Percentiles rank a stretch among this genome's conserved stretches.
These are phyloP conservation scores for Boletus pseudo-olivaceus DNA, from an alignment of 768 basidiomycete species.

Conservation along the genomic window DNA sequence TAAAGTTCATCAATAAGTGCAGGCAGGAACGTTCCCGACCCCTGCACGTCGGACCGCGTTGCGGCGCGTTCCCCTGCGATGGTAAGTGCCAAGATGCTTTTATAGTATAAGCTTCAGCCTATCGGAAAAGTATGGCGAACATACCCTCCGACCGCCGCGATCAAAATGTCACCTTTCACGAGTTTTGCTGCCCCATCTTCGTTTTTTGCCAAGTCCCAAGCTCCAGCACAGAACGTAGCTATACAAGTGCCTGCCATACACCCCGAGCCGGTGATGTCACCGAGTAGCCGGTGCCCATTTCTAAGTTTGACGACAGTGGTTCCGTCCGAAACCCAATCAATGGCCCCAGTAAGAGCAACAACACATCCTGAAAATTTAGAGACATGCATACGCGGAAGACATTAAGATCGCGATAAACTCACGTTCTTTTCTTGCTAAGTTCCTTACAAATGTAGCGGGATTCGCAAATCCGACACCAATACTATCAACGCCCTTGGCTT, in stretches of 20 bases:
- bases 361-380: slow-evolving; percentile 56
- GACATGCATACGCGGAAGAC: background rate
- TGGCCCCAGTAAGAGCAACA: slow-evolving; percentile 73
- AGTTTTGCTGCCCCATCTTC: slow-evolving; percentile 39
- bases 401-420: slow-evolving; percentile 24
- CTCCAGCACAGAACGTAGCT: slow-evolving; percentile 77
- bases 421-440: slow-evolving; percentile 75
- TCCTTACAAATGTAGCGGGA: slow-evolving; percentile 64
- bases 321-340: slow-evolving; percentile 87
- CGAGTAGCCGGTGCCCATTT: slow-evolving; percentile 75
- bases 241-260: slow-evolving; percentile 79
- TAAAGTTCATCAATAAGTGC: slow-evolving; percentile 64
- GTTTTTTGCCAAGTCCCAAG: slow-evolving; percentile 37
- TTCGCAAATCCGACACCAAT: slow-evolving; percentile 73
- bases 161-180: slow-evolving; percentile 74
- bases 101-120: slow-evolving; percentile 5
- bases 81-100: slow-evolving; percentile 53
- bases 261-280: slow-evolving; percentile 85
- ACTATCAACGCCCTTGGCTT: slow-evolving; percentile 83
- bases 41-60: slow-evolving; percentile 47
- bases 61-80: slow-evolving; percentile 62
- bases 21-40: slow-evolving; percentile 62
- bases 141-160: slow-evolving; percentile 75
- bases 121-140: slow-evolving; percentile 16
- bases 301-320: slow-evolving; percentile 56